phyloP scores from a whole-genome alignment of 2,329 filamentous ascomycete genomes.

The Paradendryphiella salina region DNA sequence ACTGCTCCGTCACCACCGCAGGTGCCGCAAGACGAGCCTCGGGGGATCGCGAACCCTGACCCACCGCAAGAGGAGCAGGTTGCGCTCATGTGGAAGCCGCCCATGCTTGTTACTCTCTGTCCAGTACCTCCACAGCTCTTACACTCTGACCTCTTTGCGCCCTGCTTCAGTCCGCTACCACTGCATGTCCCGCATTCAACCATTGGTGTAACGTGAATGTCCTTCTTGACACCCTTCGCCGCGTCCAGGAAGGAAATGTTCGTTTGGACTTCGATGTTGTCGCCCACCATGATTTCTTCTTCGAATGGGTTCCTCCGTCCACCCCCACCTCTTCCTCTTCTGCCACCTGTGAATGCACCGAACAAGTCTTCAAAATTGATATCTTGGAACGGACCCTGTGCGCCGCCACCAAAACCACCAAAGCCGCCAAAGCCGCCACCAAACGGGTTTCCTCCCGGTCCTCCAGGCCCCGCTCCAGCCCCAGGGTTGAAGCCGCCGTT shows the following conservation, averaged over 20 bases:
- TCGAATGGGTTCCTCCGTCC: slow-evolving; percentile 70
- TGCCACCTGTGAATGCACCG: slow-evolving; percentile 72
- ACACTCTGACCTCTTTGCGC: slow-evolving; percentile 73
- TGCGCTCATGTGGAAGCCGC: slow-evolving; percentile 93
- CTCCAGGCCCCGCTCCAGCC: slow-evolving; percentile 56
- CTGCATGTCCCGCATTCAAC: slow-evolving; percentile 79
- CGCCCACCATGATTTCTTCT: slow-evolving; percentile 82
- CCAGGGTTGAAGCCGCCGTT: slow-evolving; percentile 78
- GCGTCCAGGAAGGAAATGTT: slow-evolving; percentile 96
- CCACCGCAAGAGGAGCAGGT: slow-evolving; percentile 84
- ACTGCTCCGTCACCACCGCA: slow-evolving; percentile 85
- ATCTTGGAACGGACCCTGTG: slow-evolving; percentile 66
- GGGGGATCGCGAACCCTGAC: slow-evolving; percentile 73
- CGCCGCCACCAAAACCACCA: slow-evolving; percentile 39
- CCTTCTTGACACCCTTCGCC: slow-evolving; percentile 85
- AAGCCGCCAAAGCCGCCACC: slow-evolving; percentile 55
- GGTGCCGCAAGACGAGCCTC: slow-evolving; percentile 75
- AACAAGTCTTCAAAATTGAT: slow-evolving; percentile 98
- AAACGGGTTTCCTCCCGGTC: slow-evolving; percentile 67
- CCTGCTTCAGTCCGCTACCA: slow-evolving; percentile 82
- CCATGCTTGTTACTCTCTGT: slow-evolving; percentile 84
- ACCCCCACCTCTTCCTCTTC: slow-evolving; percentile 53
- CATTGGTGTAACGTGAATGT: slow-evolving; percentile 83
- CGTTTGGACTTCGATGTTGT: slow-evolving; percentile 92
- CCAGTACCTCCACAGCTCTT: slow-evolving; percentile 83